Evolutionary conservation across 1,284 basidiomycete species (phyloP), one percentile per base, ranked within the genome.

Genomic region (Stygiomarasmius scandens): DNA sequence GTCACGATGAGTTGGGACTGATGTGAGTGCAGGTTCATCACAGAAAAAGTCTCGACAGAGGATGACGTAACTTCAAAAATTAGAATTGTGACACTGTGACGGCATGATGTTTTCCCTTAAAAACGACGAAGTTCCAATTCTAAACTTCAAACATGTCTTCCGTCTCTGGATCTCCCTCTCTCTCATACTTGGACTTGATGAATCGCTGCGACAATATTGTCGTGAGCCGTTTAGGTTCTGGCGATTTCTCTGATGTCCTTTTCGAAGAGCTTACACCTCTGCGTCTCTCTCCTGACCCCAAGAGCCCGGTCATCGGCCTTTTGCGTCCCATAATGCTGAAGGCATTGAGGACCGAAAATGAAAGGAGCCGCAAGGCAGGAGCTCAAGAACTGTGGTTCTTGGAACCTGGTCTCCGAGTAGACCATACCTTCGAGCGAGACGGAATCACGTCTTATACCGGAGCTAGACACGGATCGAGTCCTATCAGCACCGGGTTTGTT

Each of bases 291-390:
- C 73, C 80, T 52, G 74, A 76, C 9, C 65, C 74, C 0, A 69
- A 73, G 5, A 84, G 82, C 51, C 78, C 85, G 8, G 71, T 81
- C 19, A 75, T 92, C 43, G 88, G 89, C n/a, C 73, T 92, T 41
- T 74, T 91, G 16, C 78, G 83, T 54, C 81, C 83, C 2, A 64
- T 77, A 43, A 77, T 90, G 52, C 70, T 91, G 57, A 72, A 78
- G 9, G 76, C 79, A 55, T 74, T 91, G 10, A 67, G 69, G 47
- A 60, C 67, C 9, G 86, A 90, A 64, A 83, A 84, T 63, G 64
- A 67, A 32, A 64, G 70, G 43, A 73, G 69, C 29, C 54, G 56
- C 2, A 56, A 68, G 12, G 61, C 68, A 8, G 65, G 68, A 4
- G 60, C 64, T 3, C 69, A 71, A 5, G 74, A 74, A 43, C 54